These are phyloP conservation scores for Talaromyces sp. DNA, from an alignment of 2,329 filamentous ascomycete species.

Conservation along the genomic window DNA sequence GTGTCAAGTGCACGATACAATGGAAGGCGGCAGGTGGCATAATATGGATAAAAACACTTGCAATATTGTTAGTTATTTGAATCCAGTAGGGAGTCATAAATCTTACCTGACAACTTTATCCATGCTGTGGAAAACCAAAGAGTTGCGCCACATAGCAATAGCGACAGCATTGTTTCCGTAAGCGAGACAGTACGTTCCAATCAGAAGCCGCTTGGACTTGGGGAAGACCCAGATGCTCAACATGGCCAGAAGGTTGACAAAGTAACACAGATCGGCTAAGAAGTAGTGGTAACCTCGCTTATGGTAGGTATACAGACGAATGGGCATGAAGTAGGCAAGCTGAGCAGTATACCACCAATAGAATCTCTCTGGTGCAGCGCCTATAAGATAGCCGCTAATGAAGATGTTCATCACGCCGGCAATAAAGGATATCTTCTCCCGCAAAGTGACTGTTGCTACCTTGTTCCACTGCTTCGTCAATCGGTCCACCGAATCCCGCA, in stretches of 20 bases:
- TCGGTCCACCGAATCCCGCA: constrained; percentile 85
- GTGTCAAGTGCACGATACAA: constrained; percentile 79
- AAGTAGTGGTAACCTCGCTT: constrained; percentile 95
- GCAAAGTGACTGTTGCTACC: constrained; percentile 77
- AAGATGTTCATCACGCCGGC: constrained; percentile 96
- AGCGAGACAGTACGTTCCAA: constrained; percentile 84
- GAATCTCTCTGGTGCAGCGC: constrained; percentile 78
- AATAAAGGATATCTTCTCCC: constrained; percentile 95
- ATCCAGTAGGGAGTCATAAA: not conserved
- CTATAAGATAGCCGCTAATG: constrained; percentile 89
- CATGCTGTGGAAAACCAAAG: constrained; percentile 94
- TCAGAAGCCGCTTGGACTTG: constrained; percentile 83
- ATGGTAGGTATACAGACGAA: constrained; percentile 87
- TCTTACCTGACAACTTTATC: constrained; percentile 86
- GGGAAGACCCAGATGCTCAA: constrained; percentile 89
- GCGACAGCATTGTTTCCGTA: constrained; percentile 97
- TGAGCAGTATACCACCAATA: constrained; percentile 89
- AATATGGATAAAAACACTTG: constrained; percentile 92
- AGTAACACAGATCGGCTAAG: constrained; percentile 94
- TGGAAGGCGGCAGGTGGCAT: constrained; percentile 96
- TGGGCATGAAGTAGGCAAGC: constrained; percentile 92
- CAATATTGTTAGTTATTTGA: not conserved
- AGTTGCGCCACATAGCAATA: constrained; percentile 99
- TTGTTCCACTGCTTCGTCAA: constrained; percentile 84
- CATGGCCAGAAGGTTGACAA: constrained; percentile 83